Percentiles rank a stretch among this genome's conserved stretches.
These are phyloP conservation scores for Chrysanthemum makinoi DNA, from an alignment of 129 eudicot genomes.

Conservation along the genomic window DNA sequence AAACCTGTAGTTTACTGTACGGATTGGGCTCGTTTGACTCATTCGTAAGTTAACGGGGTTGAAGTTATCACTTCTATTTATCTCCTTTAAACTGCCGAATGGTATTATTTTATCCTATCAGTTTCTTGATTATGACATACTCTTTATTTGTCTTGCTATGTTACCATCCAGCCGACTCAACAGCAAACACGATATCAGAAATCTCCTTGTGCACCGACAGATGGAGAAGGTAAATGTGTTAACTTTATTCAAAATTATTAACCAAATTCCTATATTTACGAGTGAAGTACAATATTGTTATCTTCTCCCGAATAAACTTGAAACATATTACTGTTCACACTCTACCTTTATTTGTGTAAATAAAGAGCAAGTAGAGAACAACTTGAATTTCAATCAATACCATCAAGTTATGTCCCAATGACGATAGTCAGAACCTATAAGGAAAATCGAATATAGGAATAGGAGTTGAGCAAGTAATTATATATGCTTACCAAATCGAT, in stretches of 20 bases:
- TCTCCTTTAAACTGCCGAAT: background rate
- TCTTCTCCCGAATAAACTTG: background rate
- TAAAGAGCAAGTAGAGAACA: background rate
- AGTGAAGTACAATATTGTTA: background rate
- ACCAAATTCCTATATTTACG: constrained; percentile 2
- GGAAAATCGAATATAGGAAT: too few species aligned
- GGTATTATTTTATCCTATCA: background rate
- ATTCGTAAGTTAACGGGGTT: background rate
- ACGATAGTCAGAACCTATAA: background rate
- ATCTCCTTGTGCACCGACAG: constrained; percentile 90
- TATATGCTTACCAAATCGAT: too few species aligned
- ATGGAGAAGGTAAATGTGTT: constrained; percentile 63
- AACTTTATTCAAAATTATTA: background rate
- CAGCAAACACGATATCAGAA: constrained; percentile 92
- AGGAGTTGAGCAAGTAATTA: too few species aligned
- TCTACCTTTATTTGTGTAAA: background rate
- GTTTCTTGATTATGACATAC: constrained; percentile 14
- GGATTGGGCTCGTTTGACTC: too few species aligned
- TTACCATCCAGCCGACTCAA: constrained; percentile 78
- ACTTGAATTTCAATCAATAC: background rate
- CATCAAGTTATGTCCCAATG: constrained; percentile 7
- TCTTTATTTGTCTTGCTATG: background rate
- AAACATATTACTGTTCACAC: background rate
- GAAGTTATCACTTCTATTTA: constrained; percentile 6
- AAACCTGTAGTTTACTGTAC: too few species aligned